Evolutionary conservation across 2,329 filamentous ascomycete species (phyloP).

Genomic region (Conoideocrella luteorostrata): DNA sequence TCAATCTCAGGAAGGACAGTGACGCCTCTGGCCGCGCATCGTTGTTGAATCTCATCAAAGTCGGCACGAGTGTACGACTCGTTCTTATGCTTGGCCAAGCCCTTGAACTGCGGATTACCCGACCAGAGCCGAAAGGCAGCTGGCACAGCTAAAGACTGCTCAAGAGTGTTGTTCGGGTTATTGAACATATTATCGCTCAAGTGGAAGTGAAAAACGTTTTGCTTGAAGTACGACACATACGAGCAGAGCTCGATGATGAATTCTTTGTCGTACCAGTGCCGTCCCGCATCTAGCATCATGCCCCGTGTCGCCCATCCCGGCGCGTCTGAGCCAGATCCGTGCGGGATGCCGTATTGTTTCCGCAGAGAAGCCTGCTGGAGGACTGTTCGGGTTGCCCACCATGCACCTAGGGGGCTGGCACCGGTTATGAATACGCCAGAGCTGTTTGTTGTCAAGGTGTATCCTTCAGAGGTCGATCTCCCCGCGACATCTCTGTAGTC

Average conservation of each 20-base stretch:
- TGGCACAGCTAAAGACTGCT: slow-evolving; percentile 49
- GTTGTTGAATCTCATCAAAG: slow-evolving; percentile 41
- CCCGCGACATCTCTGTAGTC: slow-evolving; percentile 39
- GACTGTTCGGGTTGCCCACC: slow-evolving; percentile 51
- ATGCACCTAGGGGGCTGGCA: slow-evolving; percentile 46
- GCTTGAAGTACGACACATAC: slow-evolving; percentile 47
- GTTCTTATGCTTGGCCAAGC: slow-evolving; percentile 44
- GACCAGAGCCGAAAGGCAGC: slow-evolving; percentile 36
- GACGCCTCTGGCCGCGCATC: slow-evolving; percentile 42
- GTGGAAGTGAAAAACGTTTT: slow-evolving; percentile 46
- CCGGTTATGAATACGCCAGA: slow-evolving; percentile 40
- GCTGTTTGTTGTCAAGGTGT: slow-evolving; percentile 34
- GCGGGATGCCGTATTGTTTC: slow-evolving; percentile 31
- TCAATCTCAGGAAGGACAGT: slow-evolving; percentile 49
- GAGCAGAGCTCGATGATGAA: slow-evolving; percentile 51
- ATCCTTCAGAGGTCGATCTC: slow-evolving; percentile 40
- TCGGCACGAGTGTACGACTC: slow-evolving; percentile 36
- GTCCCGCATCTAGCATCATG: slow-evolving; percentile 44
- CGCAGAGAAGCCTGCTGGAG: slow-evolving; percentile 42
- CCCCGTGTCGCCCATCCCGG: slow-evolving; percentile 44
- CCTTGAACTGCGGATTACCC: slow-evolving; percentile 36
- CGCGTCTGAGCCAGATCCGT: slow-evolving; percentile 36
- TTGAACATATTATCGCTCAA: slow-evolving; percentile 47
- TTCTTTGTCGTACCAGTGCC: slow-evolving; percentile 48
- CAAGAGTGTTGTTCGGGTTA: slow-evolving; percentile 37